Evolutionary conservation across 2,329 filamentous ascomycete genomes (phyloP).

Genomic region (Zalaria obscura): DNA sequence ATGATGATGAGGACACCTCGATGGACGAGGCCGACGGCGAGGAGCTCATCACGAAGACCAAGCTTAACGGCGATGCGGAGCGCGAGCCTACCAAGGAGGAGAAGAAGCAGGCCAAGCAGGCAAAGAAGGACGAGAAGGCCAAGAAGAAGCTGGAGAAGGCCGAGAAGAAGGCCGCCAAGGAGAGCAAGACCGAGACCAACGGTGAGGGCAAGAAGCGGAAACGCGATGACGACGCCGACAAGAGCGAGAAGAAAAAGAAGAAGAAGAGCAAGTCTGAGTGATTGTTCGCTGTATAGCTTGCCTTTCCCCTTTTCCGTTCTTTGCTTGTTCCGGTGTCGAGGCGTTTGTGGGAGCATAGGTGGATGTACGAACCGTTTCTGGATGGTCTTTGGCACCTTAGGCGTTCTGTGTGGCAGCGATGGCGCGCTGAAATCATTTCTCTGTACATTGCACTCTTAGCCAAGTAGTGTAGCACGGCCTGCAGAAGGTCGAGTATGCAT

Average conservation of each 20-base stretch:
- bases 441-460: neutral
- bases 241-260: slow-evolving; percentile 9
- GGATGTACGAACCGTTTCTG: no score
- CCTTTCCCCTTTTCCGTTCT: no score
- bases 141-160: slow-evolving; percentile 6
- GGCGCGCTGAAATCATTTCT: neutral
- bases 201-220: slow-evolving; percentile 4
- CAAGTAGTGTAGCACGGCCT: no score
- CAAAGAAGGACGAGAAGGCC: slow-evolving; percentile 9
- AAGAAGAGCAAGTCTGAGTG: slow-evolving; percentile 9
- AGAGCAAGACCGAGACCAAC: slow-evolving; percentile 2
- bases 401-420: neutral
- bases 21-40: slow-evolving; percentile 4
- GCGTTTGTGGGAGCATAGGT: no score
- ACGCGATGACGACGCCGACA: slow-evolving; percentile 4
- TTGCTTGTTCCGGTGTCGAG: no score
- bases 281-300: no score
- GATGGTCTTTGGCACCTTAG: no score
- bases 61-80: slow-evolving; percentile 1
- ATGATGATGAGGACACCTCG: slow-evolving; percentile 10
- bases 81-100: slow-evolving; percentile 6
- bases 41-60: neutral
- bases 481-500: no score
- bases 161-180: slow-evolving; percentile 7
- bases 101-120: slow-evolving; percentile 7